Percentiles rank a stretch among this genome's conserved stretches.
phyloP scores from a whole-genome alignment of 2,329 filamentous ascomycete genomes.

The Cryphonectria parasitica region DNA sequence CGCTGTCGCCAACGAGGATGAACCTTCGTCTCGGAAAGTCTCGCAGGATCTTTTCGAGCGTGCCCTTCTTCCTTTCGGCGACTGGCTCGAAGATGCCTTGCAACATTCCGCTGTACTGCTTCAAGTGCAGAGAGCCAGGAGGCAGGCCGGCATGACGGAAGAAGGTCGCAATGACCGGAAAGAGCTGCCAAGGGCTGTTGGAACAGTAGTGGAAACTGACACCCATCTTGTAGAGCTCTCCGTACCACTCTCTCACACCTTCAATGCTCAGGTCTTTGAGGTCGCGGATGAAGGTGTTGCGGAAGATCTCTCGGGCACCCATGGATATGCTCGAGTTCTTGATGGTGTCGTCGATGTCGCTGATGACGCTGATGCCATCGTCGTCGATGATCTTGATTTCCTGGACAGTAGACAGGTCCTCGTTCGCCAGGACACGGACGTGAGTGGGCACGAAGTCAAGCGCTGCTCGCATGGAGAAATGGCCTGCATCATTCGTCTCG shows the following conservation, averaged over 20 bases:
- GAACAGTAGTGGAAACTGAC: conserved; percentile 96
- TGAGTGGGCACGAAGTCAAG: conserved; percentile 91
- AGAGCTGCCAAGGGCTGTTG: conserved; percentile 99
- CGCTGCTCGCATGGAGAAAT: conserved; percentile 80
- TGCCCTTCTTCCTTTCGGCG: conserved; percentile 89
- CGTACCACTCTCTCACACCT: conserved; percentile 91
- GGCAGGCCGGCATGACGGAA: conserved; percentile 82
- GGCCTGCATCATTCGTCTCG: conserved; percentile 83
- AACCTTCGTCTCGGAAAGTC: conserved; percentile 93
- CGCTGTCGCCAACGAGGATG: conserved; percentile 90
- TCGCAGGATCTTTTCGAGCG: conserved; percentile 79
- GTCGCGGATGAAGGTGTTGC: conserved; percentile 92
- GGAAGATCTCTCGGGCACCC: conserved; percentile 91
- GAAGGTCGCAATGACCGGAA: conserved; percentile 83
- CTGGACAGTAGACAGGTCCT: conserved; percentile 80
- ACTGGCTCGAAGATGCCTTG: conserved; percentile 98
- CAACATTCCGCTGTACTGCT: conserved; percentile 95
- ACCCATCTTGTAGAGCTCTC: conserved; percentile 73
- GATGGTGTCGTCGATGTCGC: conserved; percentile 96
- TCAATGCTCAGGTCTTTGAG: conserved; percentile 79
- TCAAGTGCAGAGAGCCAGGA: conserved; percentile 88
- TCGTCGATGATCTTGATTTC: conserved; percentile 77
- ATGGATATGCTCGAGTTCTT: conserved; percentile 90
- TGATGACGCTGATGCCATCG: conserved; percentile 86
- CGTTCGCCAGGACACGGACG: conserved; percentile 83